Evolutionary conservation across 352 stramenopile species (phyloP), one percentile per base, ranked within the genome.

Genomic region (Globisporangium yorkense): DNA sequence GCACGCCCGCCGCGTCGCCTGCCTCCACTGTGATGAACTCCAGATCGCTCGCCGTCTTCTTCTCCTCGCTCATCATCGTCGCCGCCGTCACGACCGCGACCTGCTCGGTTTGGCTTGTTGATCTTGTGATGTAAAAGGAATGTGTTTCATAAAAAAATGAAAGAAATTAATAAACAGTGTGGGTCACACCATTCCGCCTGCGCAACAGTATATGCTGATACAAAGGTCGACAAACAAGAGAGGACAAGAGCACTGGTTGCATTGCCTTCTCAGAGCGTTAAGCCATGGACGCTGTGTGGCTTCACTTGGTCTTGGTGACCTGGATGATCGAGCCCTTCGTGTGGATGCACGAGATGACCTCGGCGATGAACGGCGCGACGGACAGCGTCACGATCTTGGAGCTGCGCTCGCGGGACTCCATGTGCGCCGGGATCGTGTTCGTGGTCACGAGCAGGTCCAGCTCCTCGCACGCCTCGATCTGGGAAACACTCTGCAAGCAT

Each of bases 271-370:
- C 40, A 45, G 24, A 27, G 24, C 24, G 10, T 18, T 18, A 29
- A 44, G 18, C 10, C 40, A n/a, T 45, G 31, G 31, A 7, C 31
- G 31, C 31, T 7, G 31, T 3, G 24, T 27, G 5, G 31, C 12
- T 15, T 43, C 37, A 91, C 64, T 91, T 91, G 54, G 78, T 91
- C 67, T 88, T 88, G 57, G 75, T 78, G 43, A 88, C 71, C 61
- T 91, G 81, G 61, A 88, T 87, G 59, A 94, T 91, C 51, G 85
- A 94, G 68, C 79, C 69, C 64, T 94, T 94, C 46, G 65, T 87
- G 75, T 94, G 85, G 62, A 92, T 94, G 66, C 80, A 92, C 59
- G 83, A 92, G 67, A 94, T 94, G 57, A 92, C 81, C 69, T 94
- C 83, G 51, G 85, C 85, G 62, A 94, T 89, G 70, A 94, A 93